Evolutionary conservation across 2,329 filamentous ascomycete genomes (phyloP).

Genomic region (Penicillium sp.): DNA sequence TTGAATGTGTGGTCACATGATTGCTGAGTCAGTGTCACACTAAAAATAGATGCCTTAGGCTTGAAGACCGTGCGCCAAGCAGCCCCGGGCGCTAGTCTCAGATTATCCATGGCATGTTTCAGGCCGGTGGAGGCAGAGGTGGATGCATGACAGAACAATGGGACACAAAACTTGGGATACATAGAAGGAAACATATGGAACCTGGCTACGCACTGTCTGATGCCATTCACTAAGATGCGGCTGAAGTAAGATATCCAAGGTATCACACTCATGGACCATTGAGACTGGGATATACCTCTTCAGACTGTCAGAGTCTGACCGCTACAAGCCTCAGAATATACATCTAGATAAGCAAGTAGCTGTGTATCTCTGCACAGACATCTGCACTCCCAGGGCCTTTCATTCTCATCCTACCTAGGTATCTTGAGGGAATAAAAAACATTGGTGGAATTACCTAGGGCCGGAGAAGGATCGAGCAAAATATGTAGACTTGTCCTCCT

Average conservation of each 20-base stretch:
- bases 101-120: slow-evolving; percentile 21
- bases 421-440: not conserved
- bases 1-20: slow-evolving; percentile 14
- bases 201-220: not conserved
- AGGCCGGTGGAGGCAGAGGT: slow-evolving; percentile 6
- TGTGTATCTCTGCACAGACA: not conserved
- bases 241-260: not conserved
- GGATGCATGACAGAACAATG: not conserved
- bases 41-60: not conserved
- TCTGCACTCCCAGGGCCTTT: not conserved
- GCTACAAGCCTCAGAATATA: not conserved
- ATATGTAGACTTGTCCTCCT: not conserved
- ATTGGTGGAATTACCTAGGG: not conserved
- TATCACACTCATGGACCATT: no score
- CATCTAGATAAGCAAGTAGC: not conserved
- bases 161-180: not conserved
- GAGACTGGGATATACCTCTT: not conserved
- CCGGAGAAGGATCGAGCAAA: not conserved
- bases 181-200: not conserved
- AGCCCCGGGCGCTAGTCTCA: slow-evolving; percentile 16
- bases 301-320: not conserved
- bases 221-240: not conserved
- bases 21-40: not conserved
- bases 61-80: slow-evolving; percentile 8
- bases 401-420: not conserved